phyloP scores from a whole-genome alignment of 345 rosid genomes.

The Eucalyptus erythrocorys region DNA sequence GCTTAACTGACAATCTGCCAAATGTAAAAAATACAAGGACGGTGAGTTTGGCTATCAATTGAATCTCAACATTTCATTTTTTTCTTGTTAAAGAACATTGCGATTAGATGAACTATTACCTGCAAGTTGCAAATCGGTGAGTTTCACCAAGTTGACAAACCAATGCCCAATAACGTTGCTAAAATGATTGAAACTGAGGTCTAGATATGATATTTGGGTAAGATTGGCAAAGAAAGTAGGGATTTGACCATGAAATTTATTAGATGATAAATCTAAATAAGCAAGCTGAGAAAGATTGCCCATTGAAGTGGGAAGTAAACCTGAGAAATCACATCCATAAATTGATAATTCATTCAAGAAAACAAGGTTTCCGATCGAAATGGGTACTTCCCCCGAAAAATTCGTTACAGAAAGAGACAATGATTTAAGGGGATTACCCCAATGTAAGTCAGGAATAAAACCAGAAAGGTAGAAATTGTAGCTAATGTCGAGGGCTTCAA shows the following conservation, averaged over 20 bases:
- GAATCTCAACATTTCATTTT: not conserved
- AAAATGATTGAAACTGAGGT: accelerated
- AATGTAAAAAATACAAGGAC: not conserved
- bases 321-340: accelerated
- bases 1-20: not conserved
- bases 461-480: accelerated
- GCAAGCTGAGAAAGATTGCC: not conserved
- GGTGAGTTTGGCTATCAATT: not conserved
- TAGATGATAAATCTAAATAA: accelerated
- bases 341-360: not conserved
- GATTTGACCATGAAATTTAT: not conserved
- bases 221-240: not conserved
- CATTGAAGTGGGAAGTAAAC: not conserved
- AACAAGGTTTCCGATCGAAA: not conserved
- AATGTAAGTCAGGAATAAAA: not conserved
- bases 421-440: not conserved
- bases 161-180: not conserved
- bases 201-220: not conserved
- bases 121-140: accelerated
- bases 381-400: accelerated
- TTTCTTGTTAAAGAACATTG: not conserved
- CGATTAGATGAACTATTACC: not conserved
- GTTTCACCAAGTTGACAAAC: not conserved
- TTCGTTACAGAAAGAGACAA: accelerated
- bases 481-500: accelerated